Base-by-base conservation (phyloP, 805 yeast species). In the Cyberlindnera japonica region DNA sequence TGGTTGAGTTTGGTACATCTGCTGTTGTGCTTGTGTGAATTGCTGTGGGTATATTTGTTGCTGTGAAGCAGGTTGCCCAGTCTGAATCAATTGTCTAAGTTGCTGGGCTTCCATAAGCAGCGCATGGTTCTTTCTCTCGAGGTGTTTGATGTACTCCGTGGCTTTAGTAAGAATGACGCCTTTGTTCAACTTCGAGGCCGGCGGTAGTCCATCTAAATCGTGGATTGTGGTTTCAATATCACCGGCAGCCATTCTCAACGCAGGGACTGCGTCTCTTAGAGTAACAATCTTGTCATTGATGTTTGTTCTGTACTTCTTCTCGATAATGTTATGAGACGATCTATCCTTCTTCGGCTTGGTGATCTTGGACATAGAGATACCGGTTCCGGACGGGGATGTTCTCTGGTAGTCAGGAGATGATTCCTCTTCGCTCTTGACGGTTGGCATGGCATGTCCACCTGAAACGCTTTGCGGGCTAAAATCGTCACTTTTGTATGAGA, bases 91-190 rank as follows among this genome's bases (percentile, higher is more conserved):
- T 27, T 47, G 51, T 37, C 67, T 55, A 36, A 83, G 62, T 38
- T 73, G 73, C 28, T 70, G 65, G 40, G 79, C 67, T 58, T 84
- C 88, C 46, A 67, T 58, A 38, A 58, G 56, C 51, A 85, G 63
- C 25, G 64, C 58, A 3, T 61, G 32, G 24, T 51, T 53, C 40
- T 51, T 53, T 16, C 63, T 57, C 58, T 85, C 89, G 48, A 85
- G 64, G 57, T 83, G 88, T 54, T 72, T 69, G 54, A 85, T 85
- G 59, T 86, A 86, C 62, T 85, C 95, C 1, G 87, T 80, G 8
- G 90, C 86, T 55, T 85, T 85, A 27, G 86, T 71, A 38, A 85
- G 65, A 12, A 85, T 83, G 21, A 82, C 81, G 12, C 91, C 93
- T 61, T 85, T 85, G 59, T 83, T 84, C 40, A 86, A 66, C 57